Conservation (phyloP, 2,329 filamentous ascomycete species). For the Leptographium procerum region DNA sequence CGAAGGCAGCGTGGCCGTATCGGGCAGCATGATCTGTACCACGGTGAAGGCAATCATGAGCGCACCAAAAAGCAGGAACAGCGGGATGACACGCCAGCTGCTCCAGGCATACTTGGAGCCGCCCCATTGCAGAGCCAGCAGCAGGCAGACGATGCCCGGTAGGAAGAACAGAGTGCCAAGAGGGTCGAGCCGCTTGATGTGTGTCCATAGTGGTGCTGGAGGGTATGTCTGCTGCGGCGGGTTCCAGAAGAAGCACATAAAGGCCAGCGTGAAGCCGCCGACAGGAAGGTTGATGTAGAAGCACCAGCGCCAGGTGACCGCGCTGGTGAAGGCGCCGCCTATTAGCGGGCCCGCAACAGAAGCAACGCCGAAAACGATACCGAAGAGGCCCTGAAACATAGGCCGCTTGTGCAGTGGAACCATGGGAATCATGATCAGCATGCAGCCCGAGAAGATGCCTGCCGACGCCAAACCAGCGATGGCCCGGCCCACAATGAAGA, state of each 20-base stretch:
- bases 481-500: constrained; percentile 45
- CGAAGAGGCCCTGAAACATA: constrained; percentile 45
- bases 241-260: constrained; percentile 37
- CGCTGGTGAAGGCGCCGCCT: constrained; percentile 42
- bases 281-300: constrained; percentile 50
- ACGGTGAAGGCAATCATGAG: constrained; percentile 34
- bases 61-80: constrained; percentile 40
- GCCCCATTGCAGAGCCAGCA: constrained; percentile 55
- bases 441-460: constrained; percentile 45
- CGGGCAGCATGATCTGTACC: constrained; percentile 41
- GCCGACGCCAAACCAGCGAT: constrained; percentile 45
- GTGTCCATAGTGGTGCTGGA: constrained; percentile 24
- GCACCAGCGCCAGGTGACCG: constrained; percentile 43
- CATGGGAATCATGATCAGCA: constrained; percentile 45
- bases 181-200: constrained; percentile 43
- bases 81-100: constrained; percentile 38
- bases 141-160: constrained; percentile 45
- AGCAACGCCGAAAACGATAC: constrained; percentile 42
- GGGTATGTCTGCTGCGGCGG: constrained; percentile 22
- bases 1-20: constrained; percentile 45
- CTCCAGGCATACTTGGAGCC: constrained; percentile 42
- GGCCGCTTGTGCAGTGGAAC: constrained; percentile 49
- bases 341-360: constrained; percentile 42
- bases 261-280: constrained; percentile 36
- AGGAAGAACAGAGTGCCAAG: constrained; percentile 49